Base-by-base conservation (phyloP, 805 yeast genomes). In the Saccharomycopsis capsularis region DNA sequence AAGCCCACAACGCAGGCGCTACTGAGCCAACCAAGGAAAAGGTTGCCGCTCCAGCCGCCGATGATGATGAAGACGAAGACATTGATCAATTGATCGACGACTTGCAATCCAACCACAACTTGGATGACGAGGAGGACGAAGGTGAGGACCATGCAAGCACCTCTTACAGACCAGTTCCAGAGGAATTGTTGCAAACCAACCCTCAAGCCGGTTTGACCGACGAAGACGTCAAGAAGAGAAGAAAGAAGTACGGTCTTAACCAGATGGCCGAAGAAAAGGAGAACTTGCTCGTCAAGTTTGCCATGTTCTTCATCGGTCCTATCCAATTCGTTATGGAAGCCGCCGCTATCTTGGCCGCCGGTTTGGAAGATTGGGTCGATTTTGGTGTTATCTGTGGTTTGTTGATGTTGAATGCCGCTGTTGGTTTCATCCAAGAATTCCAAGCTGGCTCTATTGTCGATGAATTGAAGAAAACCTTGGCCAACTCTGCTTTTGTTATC, bases 391-490 rank as follows among this genome's bases (percentile, higher is more conserved):
- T 89, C 67, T 81, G 86, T 70, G 96, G 84, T 72, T 73, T 89
- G 61, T 76, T 89, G 62, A 60, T 82, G 69, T 79, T 89, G 67
- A 89, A 89, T 73, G 96, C 96, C 57, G 72, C 74, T 63, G 96
- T 89, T 68, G 97, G 97, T 79, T 89, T 89, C 82, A 76, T 87
- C 60, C 97, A 89, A 76, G 97, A 89, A 73, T 90, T 74, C 84
- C 96, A 89, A 74, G 97, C 97, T 58, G 96, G 96, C 76, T 88
- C 96, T 56, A 89, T 89, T 77, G 96, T 89, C 60, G 96, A 88
- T 51, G 96, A 89, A 70, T 81, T 89, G 74, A 90, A 89, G 78
- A 90, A 89, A 74, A 87, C 96, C 63, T 75, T 89, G 63, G 96
- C 96, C 57, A 85, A 87, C 78, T 68, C 87, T 68, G 96, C 96